Base-by-base conservation (phyloP, 805 yeast species). In the Hanseniaspora valbyensis region DNA sequence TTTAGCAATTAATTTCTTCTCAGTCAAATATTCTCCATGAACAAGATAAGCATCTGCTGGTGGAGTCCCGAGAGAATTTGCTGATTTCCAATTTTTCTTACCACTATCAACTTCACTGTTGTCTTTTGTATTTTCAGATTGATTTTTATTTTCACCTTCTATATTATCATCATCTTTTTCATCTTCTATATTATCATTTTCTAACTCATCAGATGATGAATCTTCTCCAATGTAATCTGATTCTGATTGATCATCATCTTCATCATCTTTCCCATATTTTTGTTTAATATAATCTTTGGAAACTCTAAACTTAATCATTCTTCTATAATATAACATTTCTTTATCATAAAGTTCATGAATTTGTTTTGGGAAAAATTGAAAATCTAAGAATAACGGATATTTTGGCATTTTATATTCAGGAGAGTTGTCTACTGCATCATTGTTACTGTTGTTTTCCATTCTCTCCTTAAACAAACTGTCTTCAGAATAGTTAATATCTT, bases 401-500 rank as follows among this genome's bases (percentile, higher is more conserved):
- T 83, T 84, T 5, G 92, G 90, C 1, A 83, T 77, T 55, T 72
- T 73, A 22, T 49, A 42, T 14, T 36, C 42, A 16, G 60, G 60
- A 4, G 61, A 62, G n/a, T 38, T 30, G 22, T 44, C 48, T 14
- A 9, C 24, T 12, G n/a, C 9, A 34, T n/a, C n/a, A n/a, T 25
- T 19, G 16, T 19, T 18, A 21, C 12, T 4, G n/a, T 16, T n/a
- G 10, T 12, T 13, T 32, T 64, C 61, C 52, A 57, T 57, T 53
- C 65, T 68, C 59, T 82, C 89, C 57, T 79, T 81, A 57, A 82
- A 82, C 60, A 82, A 82, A 39, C 79, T 82, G 63, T 83, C 92
- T 42, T 83, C 76, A 0, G 85, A 79, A 57, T 83, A 84, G 1
- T 83, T 79, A 55, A 83, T 89, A 55, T 82, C 83, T 55, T 89